Conservation (phyloP, 2,329 filamentous ascomycete genomes). For the Trichoderma brevicompactum region DNA sequence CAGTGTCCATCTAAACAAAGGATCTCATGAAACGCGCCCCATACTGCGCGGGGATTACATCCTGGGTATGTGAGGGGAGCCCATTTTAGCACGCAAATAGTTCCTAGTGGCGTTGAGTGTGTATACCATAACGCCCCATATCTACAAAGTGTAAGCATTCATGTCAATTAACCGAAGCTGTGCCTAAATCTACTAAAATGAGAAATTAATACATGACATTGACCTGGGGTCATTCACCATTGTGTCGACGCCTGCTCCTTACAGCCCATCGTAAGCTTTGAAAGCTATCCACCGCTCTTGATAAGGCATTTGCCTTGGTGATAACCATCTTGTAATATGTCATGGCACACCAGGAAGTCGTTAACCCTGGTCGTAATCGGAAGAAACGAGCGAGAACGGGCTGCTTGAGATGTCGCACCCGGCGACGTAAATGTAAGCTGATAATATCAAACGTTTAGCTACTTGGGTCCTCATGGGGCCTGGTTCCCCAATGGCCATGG, state of each 20-base stretch:
- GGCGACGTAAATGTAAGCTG: slow-evolving; percentile 23
- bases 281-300: not conserved
- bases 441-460: not conserved
- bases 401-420: slow-evolving; percentile 13
- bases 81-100: not conserved
- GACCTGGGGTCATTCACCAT: too few relatives aligned
- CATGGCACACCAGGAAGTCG: not conserved
- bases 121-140: not conserved
- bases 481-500: not conserved
- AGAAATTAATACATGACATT: not conserved
- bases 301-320: not conserved
- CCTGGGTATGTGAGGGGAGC: not conserved
- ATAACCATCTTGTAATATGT: not conserved
- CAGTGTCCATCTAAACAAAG: too few relatives aligned
- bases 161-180: slow-evolving; percentile 12
- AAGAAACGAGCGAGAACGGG: slow-evolving; percentile 15
- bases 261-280: not conserved
- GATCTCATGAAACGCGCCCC: too few relatives aligned
- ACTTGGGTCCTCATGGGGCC: not conserved
- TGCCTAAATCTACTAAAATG: slow-evolving; percentile 1
- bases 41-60: too few relatives aligned
- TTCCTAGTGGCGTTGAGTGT: not conserved
- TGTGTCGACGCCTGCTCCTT: not conserved
- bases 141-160: too few relatives aligned
- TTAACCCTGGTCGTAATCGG: not conserved